Base-by-base conservation (phyloP, 2,329 filamentous ascomycete species). In the Beauveria varroae region DNA sequence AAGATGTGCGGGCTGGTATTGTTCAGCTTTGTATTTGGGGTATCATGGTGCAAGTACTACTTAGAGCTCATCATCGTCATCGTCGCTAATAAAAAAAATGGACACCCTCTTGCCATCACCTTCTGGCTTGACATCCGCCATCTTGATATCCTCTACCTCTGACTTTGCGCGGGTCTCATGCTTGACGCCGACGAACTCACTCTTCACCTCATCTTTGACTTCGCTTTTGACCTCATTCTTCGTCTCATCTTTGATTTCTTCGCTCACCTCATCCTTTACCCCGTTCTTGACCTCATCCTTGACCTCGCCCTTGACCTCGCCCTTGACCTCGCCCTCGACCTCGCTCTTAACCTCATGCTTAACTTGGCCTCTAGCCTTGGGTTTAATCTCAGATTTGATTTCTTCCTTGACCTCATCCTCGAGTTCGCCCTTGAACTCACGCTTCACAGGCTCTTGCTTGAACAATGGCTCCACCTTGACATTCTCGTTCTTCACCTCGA, bases 261-360 rank as follows among this genome's bases (percentile, higher is more conserved):
- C 51, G 43, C 61, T 59, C n/a, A 54, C 46, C 16, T 60, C 50
- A 20, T 47, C 10, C 24, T 56, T 37, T n/a, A 47, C 28, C 1
- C 24, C 26, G 10, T 28, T 61, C 6, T 41, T 55, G 20, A 44
- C 60, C 22, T 65, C 63, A 9, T 24, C 2, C 55, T 66, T 63
- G 10, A 62, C 18, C 58, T 40, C 18, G n/a, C 9, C 6, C 40
- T 61, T 61, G 10, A 16, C 47, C 18, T 63, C 65, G 7, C 63
- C 57, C 16, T 68, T 66, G 30, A 52, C 6, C 10, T 37, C 44
- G 3, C 43, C 41, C 44, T 68, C 64, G 9, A 62, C 26, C 40
- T 54, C 49, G 12, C 22, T 5, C 12, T 60, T 62, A 14, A 24
- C 56, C 22, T 65, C 63, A 9, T 24, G 2, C 56, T 66, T 63